Conservation (phyloP, 2,329 filamentous ascomycete species). For the Fusarium vanettenii region DNA sequence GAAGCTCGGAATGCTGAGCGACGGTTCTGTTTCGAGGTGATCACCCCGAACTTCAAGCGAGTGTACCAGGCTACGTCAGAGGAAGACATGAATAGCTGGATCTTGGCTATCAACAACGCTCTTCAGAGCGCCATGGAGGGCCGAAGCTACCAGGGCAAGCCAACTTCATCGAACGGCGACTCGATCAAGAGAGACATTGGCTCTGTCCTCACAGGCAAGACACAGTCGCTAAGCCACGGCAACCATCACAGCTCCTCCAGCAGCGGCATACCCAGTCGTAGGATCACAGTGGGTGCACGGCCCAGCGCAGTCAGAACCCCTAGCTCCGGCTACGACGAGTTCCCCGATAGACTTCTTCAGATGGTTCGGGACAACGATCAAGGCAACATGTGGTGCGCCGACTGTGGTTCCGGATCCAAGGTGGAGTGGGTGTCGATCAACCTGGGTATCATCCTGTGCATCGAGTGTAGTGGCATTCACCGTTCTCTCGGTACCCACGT, state of each 20-base stretch:
- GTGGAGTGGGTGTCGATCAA: constrained; percentile 99
- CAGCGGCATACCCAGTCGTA: constrained; percentile 75
- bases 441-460: constrained; percentile 93
- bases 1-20: constrained; percentile 95
- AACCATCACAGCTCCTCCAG: constrained; percentile 60
- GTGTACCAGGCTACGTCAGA: constrained; percentile 98
- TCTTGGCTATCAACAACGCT: constrained; percentile 95
- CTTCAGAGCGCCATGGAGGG: constrained; percentile 95
- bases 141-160: constrained; percentile 69
- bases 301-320: constrained; percentile 77
- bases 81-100: constrained; percentile 98
- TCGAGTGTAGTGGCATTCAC: constrained; percentile 98
- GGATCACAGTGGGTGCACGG: constrained; percentile 91
- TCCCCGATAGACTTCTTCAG: constrained; percentile 86
- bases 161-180: constrained; percentile 57
- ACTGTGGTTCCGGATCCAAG: constrained; percentile 91
- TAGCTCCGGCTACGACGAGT: constrained; percentile 81
- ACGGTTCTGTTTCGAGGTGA: constrained; percentile 97
- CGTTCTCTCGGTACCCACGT: constrained; percentile 97
- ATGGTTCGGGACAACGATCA: constrained; percentile 90
- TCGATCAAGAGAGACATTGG: constrained; percentile 86
- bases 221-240: constrained; percentile 73
- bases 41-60: constrained; percentile 94
- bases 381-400: constrained; percentile 92
- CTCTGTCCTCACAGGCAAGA: constrained; percentile 93